A percentile compares a stretch with the other conserved stretches of the same genome.
Conservation (phyloP, 2,329 filamentous ascomycete genomes). For the Fusarium sacchari region DNA sequence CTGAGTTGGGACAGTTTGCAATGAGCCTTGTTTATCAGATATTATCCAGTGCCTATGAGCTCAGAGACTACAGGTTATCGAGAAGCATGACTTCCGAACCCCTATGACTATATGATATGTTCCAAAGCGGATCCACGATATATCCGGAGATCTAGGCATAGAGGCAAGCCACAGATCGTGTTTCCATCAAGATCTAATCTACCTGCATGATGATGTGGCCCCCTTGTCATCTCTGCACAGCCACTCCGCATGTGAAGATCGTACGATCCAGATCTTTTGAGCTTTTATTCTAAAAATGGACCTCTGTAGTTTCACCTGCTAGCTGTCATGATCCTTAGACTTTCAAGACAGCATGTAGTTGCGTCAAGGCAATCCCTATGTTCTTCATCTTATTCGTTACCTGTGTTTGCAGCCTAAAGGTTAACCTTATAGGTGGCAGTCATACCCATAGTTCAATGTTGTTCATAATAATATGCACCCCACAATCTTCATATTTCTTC, state of each 20-base stretch:
- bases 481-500: background rate
- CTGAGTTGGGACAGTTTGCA: background rate
- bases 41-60: background rate
- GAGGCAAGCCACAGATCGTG: background rate
- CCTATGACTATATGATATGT: background rate
- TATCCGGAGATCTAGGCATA: background rate
- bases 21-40: fast-evolving
- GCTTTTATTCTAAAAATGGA: background rate
- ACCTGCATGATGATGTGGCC: background rate
- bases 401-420: too few species aligned
- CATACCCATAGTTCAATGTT: too few species aligned
- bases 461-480: background rate
- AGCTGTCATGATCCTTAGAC: background rate
- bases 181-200: background rate
- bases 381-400: too few species aligned
- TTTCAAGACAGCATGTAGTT: background rate
- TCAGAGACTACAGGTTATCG: too few species aligned
- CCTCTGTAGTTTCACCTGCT: background rate
- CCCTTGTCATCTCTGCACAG: background rate
- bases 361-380: background rate
- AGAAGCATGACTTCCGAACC: fast-evolving
- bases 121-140: background rate
- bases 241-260: background rate
- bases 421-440: too few species aligned
- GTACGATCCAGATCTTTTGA: background rate